phyloP scores from a whole-genome alignment of 148 eudicot species.

The Vaccinium darrowii region DNA sequence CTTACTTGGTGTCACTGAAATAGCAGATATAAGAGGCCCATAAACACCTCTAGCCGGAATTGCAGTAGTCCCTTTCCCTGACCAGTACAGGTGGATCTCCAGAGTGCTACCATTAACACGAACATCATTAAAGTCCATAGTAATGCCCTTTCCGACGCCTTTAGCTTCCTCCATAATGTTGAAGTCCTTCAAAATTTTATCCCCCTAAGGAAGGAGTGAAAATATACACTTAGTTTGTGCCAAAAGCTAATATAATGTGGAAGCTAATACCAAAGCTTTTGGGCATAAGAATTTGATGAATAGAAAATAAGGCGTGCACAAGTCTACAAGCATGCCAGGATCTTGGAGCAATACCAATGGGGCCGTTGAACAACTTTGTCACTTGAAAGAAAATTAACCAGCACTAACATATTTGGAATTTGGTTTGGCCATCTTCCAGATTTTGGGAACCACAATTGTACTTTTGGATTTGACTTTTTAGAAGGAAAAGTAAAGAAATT shows the following conservation, averaged over 20 bases:
- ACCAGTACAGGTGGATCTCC: constrained; percentile 80
- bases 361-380: not conserved
- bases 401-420: not conserved
- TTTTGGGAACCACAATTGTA: not conserved
- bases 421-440: not conserved
- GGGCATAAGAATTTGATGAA: not conserved
- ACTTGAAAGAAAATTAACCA: not conserved
- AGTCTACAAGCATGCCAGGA: not conserved
- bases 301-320: not conserved
- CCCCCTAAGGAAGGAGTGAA: constrained; percentile 43
- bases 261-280: too few relatives aligned
- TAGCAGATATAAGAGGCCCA: constrained; percentile 93
- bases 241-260: not conserved
- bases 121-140: constrained; percentile 37
- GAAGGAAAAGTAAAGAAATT: not conserved
- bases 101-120: constrained; percentile 62
- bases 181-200: constrained; percentile 48
- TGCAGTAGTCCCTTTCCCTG: constrained; percentile 79
- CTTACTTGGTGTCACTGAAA: constrained; percentile 83
- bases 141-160: constrained; percentile 52
- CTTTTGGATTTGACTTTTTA: not conserved
- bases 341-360: constrained; percentile 1
- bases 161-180: constrained; percentile 61
- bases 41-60: constrained; percentile 69
- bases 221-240: constrained; percentile 4